Base-by-base conservation (phyloP, 129 eudicot genomes). In the Dittrichia graveolens region DNA sequence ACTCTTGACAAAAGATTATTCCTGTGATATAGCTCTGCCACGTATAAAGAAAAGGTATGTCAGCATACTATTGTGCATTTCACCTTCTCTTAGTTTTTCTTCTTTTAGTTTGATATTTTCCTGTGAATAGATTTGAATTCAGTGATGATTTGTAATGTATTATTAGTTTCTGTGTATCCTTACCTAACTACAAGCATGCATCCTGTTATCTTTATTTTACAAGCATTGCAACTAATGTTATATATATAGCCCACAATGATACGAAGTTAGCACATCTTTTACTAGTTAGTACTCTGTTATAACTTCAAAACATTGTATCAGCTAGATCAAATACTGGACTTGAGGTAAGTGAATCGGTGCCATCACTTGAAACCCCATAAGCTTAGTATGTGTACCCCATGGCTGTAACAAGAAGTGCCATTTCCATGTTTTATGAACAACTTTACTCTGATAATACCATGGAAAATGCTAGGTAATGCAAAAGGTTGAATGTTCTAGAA, bases 11-110 rank as follows among this genome's bases (percentile, higher is more conserved):
- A 88, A 81, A 79, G 98, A 94, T 80, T 94, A 94, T 69, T 90
- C 97, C 1, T 94, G 97, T 61, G 97, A 94, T 61, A 86, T 94
- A 74, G 97, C 97, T 24, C 49, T 94, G 72, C 98, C 98, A 2
- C 91, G 97, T 11, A 81, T 94, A 74, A 90, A 94, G 85, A 94
- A 94, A 80, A 94, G 98, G 98, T 94, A 76, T 45, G 44, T 59
- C 54, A 7, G 40, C 52, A 24, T 5, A 12, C 38, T 50, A 12
- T 5, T 38, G n/a, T 48, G 52, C 59, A 18, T 41, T 37, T 67
- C 18, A 47, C 18, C 9, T 39, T 65, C 3, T 45, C 8, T 59
- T 37, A 67, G 41, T 43, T 31, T 57, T 52, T 50, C 35, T 5
- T 34, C 8, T 35, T 8, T 18, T 75, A 11, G 42, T 35, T 10